Evolutionary conservation across 306 rosid species (phyloP), one percentile per base, ranked within the genome.

Genomic region (Crataegus laevigata): DNA sequence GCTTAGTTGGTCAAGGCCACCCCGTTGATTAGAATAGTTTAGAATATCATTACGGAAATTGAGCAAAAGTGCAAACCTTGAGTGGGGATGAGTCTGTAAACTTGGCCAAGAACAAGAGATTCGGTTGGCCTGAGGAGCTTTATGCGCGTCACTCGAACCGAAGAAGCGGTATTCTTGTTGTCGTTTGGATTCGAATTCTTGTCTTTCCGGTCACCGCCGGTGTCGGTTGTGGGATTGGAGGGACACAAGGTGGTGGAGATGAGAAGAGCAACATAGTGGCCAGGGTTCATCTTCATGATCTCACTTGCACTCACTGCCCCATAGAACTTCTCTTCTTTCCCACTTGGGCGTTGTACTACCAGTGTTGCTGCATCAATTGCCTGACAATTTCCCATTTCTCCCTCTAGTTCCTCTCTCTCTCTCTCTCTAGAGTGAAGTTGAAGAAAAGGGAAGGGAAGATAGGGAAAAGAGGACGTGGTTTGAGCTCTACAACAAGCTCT

Each of bases 261-360:
- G 15, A 94, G 89, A 29, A 94, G 99, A 69, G 96, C 99, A 79
- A 94, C 99, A 78, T 92, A 92, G 82, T 94, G 99, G 72, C 91
- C 97, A 32, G 96, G 97, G 57, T 94, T 89, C 24, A 82, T 75
- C 90, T 89, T 94, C 99, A 92, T 92, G 1, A 94, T 83, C 83
- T 90, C 96, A 65, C 80, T 82, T 17, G 99, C 99, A 82, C 82
- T 87, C 57, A 94, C 91, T 52, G 93, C 84, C 89, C 91, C 89
- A 82, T 87, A 91, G 22, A 89, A 73, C 61, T 67, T 92, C 73
- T 94, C 97, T 36, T 77, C 91, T 83, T 94, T 92, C 40, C 99
- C 99, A 85, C 80, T 89, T 32, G 99, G 96, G 69, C 92, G 93
- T 54, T 94, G 96, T 38, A 94, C 87, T 40, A 89, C 96, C 34